Evolutionary conservation across 2,329 filamentous ascomycete species (phyloP).

Genomic region (Aspergillus sp.): DNA sequence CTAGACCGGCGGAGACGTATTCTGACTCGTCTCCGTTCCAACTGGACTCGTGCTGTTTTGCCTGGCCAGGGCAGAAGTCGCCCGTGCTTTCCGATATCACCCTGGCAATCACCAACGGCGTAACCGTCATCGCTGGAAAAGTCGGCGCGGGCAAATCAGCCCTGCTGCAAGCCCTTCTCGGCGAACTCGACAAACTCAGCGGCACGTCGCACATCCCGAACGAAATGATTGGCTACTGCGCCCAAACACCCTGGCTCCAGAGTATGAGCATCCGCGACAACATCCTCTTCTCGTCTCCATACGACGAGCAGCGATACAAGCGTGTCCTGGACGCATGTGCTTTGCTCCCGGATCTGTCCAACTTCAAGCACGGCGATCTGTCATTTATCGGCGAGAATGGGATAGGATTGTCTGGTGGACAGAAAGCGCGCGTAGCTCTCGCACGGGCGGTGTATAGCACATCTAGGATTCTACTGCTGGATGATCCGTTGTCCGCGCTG

Average conservation of each 20-base stretch:
- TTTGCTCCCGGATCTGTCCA: constrained; percentile 52
- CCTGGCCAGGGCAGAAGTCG: constrained; percentile 63
- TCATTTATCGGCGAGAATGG: constrained; percentile 56
- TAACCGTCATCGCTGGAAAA: constrained; percentile 56
- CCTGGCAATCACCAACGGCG: constrained; percentile 46
- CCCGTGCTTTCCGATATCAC: constrained; percentile 49
- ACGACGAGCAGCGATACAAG: constrained; percentile 62
- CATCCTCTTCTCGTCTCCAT: constrained; percentile 55
- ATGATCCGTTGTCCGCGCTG: constrained; percentile 53
- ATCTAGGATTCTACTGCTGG: constrained; percentile 48
- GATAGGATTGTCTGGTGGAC: constrained; percentile 53
- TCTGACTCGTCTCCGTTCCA: constrained; percentile 23
- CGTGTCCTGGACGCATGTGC: constrained; percentile 60
- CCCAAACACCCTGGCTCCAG: constrained; percentile 60
- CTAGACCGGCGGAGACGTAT: constrained; percentile 37
- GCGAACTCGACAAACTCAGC: constrained; percentile 48
- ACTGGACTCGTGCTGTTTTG: constrained; percentile 61
- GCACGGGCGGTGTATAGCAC: constrained; percentile 53
- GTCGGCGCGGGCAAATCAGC: constrained; percentile 58
- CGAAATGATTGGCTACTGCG: constrained; percentile 55
- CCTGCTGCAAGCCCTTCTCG: constrained; percentile 50
- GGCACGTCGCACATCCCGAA: constrained; percentile 47
- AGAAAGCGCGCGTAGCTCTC: constrained; percentile 53
- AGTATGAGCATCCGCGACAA: constrained; percentile 64
- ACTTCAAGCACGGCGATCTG: constrained; percentile 57